Conservation (phyloP, 2,329 filamentous ascomycete genomes). For the Claviceps sp. region DNA sequence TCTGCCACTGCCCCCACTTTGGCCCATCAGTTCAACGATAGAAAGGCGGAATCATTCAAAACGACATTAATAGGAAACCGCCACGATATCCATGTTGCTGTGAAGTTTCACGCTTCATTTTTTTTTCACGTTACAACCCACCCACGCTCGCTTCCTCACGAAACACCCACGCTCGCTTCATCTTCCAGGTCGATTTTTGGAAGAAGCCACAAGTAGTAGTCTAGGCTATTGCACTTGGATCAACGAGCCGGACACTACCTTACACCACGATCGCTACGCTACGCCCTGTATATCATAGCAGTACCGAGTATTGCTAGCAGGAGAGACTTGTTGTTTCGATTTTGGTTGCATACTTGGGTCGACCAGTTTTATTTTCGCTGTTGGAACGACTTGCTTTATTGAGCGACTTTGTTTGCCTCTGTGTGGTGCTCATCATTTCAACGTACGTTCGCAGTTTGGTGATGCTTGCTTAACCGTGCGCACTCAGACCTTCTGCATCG, state of each 20-base stretch:
- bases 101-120: slow-evolving; percentile 2
- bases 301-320: background rate
- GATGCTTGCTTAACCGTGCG: too few relatives aligned
- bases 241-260: background rate
- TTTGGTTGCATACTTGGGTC: too few relatives aligned
- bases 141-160: slow-evolving; percentile 20
- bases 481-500: too few relatives aligned
- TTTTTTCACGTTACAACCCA: slow-evolving; percentile 9
- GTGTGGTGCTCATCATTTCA: slow-evolving; percentile 14
- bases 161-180: slow-evolving; percentile 5
- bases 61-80: background rate
- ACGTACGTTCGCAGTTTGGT: slow-evolving; percentile 13
- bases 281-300: slow-evolving; percentile 3
- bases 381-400: slow-evolving; percentile 20
- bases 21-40: too few relatives aligned
- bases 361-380: slow-evolving; percentile 13
- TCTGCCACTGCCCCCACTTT: too few relatives aligned
- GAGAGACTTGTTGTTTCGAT: too few relatives aligned
- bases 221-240: background rate
- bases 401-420: slow-evolving; percentile 11
- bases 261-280: slow-evolving; percentile 24
- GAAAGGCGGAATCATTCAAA: too few relatives aligned
- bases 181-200: background rate
- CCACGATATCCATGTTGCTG: slow-evolving; percentile 4
- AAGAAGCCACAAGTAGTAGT: background rate